These are phyloP conservation scores for Diddensiella santjacobensis DNA, from an alignment of 805 yeast genomes.

Conservation along the genomic window DNA sequence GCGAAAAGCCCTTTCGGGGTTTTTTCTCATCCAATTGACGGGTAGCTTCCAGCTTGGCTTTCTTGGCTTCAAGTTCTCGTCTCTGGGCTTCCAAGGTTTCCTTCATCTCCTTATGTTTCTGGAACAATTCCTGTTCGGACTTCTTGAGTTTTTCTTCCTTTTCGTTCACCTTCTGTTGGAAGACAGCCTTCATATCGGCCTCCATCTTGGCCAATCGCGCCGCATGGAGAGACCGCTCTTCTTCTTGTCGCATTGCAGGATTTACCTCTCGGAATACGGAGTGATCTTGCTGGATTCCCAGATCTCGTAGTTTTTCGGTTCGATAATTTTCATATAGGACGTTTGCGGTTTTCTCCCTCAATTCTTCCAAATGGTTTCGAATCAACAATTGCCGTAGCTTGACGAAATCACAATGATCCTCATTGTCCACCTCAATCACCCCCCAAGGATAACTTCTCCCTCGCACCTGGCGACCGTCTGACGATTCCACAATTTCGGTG, in stretches of 20 bases:
- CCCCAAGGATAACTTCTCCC: slow-evolving; percentile 99
- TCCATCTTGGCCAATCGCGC: slow-evolving; percentile 92
- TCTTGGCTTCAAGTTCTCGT: slow-evolving; percentile 86
- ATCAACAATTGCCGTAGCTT: slow-evolving; percentile 83
- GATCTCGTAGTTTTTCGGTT: slow-evolving; percentile 66
- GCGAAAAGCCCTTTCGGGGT: slow-evolving; percentile 28
- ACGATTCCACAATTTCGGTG: slow-evolving; percentile 57
- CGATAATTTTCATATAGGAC: slow-evolving; percentile 84
- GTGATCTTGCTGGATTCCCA: slow-evolving; percentile 92
- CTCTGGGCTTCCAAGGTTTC: slow-evolving; percentile 87
- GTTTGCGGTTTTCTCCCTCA: slow-evolving; percentile 78
- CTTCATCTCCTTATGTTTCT: slow-evolving; percentile 96
- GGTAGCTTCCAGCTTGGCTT: slow-evolving; percentile 54
- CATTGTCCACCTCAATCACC: slow-evolving; percentile 89
- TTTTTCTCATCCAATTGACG: slow-evolving; percentile 29
- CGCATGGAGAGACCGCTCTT: slow-evolving; percentile 88
- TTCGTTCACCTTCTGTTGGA: slow-evolving; percentile 93
- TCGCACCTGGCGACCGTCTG: slow-evolving; percentile 77
- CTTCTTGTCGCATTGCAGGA: slow-evolving; percentile 88
- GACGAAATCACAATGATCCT: slow-evolving; percentile 87
- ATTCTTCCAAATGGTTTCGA: slow-evolving; percentile 89
- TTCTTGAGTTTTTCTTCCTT: slow-evolving; percentile 96
- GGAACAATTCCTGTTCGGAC: slow-evolving; percentile 92
- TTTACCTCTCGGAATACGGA: slow-evolving; percentile 92
- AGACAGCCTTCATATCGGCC: slow-evolving; percentile 92